Base-by-base conservation (phyloP, 2,329 filamentous ascomycete genomes). In the Leptographium radiaticola region DNA sequence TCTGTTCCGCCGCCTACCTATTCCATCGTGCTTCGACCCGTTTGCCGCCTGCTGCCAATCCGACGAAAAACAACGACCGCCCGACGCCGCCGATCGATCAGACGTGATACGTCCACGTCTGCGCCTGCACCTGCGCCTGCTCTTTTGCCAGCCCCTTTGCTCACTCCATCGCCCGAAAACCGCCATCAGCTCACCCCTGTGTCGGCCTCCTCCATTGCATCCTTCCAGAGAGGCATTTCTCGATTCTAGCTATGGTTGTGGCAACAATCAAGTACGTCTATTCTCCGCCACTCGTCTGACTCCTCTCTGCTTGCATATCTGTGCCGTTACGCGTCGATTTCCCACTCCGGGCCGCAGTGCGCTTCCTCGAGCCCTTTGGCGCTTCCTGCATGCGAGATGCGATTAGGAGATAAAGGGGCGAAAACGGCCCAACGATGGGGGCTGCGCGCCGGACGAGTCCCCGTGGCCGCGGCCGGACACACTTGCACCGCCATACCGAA, bases 181-280 rank as follows among this genome's bases (percentile, higher is more conserved):
- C 44, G 42, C 42, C 42, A 44, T 44, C 42, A 25, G 20, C 18
- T 44, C 42, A 44, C 20, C 13, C 12, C 18, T 11, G 20, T 44
- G 34, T 36, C 34, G 9, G 34, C 42, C 20, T 18, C 18, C 42
- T 18, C 42, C 42, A 44, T 44, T 44, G 42, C 42, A n/a, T 10
- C 25, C 20, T 44, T 15, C 18, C 42, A n/a, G 13, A 20, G 11
- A 44, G 20, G 15, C 46, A 38, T 48, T 49, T 63, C 62, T 58
- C 66, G 63, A 62, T 64, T 45, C 69, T 64, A 68, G 77, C 72
- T 67, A 77, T 80, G 73, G 77, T 80, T 64, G 77, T 80, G 69
- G 77, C 77, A 73, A 81, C 78, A 63, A 81, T 81, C 70, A 81
- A 81, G 78, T 81, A 71, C 66, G 78, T 72, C 20, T 15, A 33